phyloP scores from a whole-genome alignment of 352 stramenopile genomes.

The Phytophthora podocarpi region DNA sequence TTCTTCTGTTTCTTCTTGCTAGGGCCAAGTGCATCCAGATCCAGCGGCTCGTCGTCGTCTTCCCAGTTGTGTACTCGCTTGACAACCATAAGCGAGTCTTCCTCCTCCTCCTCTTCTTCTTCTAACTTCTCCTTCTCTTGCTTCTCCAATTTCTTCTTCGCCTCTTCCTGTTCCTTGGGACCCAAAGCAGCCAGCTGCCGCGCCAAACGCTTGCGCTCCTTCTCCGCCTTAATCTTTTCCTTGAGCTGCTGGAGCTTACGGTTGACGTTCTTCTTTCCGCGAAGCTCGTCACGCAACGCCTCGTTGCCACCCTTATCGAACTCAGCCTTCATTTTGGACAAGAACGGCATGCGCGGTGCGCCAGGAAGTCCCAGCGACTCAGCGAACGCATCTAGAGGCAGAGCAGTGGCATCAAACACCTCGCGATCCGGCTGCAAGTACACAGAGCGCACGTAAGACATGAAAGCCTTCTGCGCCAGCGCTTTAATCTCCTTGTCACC shows the following conservation, averaged over 20 bases:
- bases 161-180: slow-evolving; percentile 37
- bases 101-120: slow-evolving; percentile 79
- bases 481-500: slow-evolving; percentile 94
- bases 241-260: slow-evolving; percentile 97
- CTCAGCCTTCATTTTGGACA: slow-evolving; percentile 80
- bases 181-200: slow-evolving; percentile 63
- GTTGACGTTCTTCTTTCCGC: slow-evolving; percentile 97
- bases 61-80: slow-evolving; percentile 91
- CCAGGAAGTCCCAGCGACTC: slow-evolving; percentile 93
- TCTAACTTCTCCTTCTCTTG: slow-evolving; percentile 36
- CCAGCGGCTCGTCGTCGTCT: slow-evolving; percentile 53
- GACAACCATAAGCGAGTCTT: slow-evolving; percentile 93
- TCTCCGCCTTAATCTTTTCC: slow-evolving; percentile 98
- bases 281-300: slow-evolving; percentile 84
- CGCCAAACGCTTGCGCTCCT: slow-evolving; percentile 92
- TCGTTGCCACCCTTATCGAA: slow-evolving; percentile 65
- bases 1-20: slow-evolving; percentile 91
- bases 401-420: slow-evolving; percentile 91
- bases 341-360: slow-evolving; percentile 93
- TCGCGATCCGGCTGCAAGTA: slow-evolving; percentile 96
- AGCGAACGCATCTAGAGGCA: slow-evolving; percentile 94
- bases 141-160: slow-evolving; percentile 38
- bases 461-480: slow-evolving; percentile 98
- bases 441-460: slow-evolving; percentile 97
- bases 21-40: slow-evolving; percentile 57